These are phyloP conservation scores for Plasmodium relictum DNA, from an alignment of 169 alveolate genomes.

Conservation along the genomic window DNA sequence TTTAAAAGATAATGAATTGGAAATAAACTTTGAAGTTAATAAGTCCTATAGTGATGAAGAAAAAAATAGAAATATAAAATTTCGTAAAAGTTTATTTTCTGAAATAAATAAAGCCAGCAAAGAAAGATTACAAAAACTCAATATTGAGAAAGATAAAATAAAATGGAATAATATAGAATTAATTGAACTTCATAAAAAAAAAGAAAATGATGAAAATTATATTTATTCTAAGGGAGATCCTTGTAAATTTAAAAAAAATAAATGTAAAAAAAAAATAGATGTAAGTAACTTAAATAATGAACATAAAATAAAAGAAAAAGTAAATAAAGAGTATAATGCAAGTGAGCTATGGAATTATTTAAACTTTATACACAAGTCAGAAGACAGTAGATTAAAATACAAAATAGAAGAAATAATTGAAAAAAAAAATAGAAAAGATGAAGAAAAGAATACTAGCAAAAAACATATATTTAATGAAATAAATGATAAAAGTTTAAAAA, in stretches of 20 bases:
- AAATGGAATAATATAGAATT: slow-evolving; percentile 14
- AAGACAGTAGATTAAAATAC: slow-evolving; percentile 32
- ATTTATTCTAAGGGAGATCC: slow-evolving; percentile 30
- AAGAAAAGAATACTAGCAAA: not conserved
- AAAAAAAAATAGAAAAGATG: not conserved
- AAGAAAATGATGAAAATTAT: not conserved
- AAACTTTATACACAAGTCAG: slow-evolving; percentile 56
- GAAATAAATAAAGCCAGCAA: not conserved
- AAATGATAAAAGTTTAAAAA: not conserved
- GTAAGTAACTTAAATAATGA: not conserved
- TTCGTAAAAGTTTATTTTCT: not conserved
- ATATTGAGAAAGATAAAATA: slow-evolving; percentile 13
- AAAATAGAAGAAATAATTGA: slow-evolving; percentile 40
- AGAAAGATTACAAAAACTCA: not conserved
- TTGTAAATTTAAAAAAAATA: slow-evolving; percentile 58
- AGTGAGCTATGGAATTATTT: slow-evolving; percentile 54
- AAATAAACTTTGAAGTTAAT: not conserved
- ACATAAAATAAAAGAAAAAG: slow-evolving; percentile 20
- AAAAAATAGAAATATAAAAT: not conserved
- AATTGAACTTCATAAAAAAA: slow-evolving; percentile 26
- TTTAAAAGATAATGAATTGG: not conserved
- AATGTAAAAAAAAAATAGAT: slow-evolving; percentile 37
- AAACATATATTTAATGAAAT: not conserved
- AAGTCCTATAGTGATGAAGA: slow-evolving; percentile 11
- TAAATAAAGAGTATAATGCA: slow-evolving; percentile 27